Evolutionary conservation across 2,329 filamentous ascomycete species (phyloP).

Genomic region (Rhexocercosporidium sp.): DNA sequence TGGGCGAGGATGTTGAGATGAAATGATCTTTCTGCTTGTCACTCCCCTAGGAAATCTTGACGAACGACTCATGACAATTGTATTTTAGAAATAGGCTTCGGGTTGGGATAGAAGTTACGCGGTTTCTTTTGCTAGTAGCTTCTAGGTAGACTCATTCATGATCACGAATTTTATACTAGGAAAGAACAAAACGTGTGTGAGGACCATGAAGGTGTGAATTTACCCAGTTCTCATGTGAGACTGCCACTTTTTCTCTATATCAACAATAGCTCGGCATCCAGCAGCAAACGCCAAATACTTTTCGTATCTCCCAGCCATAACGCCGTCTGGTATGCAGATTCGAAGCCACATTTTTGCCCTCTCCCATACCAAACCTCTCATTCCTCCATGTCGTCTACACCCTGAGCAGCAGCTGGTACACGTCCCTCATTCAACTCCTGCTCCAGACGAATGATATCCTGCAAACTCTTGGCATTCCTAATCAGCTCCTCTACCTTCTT

Average conservation of each 20-base stretch:
- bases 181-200: neutral
- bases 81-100: neutral
- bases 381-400: constrained; percentile 65
- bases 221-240: constrained; percentile 13
- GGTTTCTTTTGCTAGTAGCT: neutral
- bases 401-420: constrained; percentile 72
- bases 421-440: constrained; percentile 90
- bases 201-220: neutral
- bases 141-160: neutral
- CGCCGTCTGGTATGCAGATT: constrained; percentile 18
- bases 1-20: constrained; percentile 40
- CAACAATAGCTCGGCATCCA: constrained; percentile 9
- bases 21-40: constrained; percentile 19
- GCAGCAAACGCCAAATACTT: constrained; percentile 18
- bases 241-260: constrained; percentile 1
- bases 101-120: neutral
- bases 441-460: constrained; percentile 89
- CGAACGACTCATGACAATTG: constrained; percentile 8
- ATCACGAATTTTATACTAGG: neutral
- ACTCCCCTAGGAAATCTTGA: neutral
- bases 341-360: constrained; percentile 1
- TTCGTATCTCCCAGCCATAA: constrained; percentile 20
- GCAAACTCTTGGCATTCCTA: constrained; percentile 83
- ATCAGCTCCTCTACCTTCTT: constrained; percentile 86
- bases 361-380: constrained; percentile 40